Base-by-base conservation (phyloP, 768 basidiomycete genomes). In the Boletus rubropictus region DNA sequence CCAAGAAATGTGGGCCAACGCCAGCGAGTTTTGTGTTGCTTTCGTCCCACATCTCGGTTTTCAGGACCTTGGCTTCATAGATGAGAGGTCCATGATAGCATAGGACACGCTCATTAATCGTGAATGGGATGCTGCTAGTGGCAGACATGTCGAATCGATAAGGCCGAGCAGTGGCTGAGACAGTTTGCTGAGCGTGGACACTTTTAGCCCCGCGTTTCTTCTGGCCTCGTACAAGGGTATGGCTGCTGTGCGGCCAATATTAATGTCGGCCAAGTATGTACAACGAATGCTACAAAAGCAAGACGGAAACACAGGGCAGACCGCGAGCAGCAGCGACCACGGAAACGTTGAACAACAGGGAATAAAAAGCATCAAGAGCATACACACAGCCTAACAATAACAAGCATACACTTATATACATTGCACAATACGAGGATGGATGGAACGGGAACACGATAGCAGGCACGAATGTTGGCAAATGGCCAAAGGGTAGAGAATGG, bases 81-180 rank as follows among this genome's bases (percentile, higher is more conserved):
- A 97, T 82, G 46, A 97, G 78, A 11, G 92, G 93, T 0, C 95
- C 95, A 57, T 98, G 95, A 64, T 87, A 97, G 71, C 93, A 95
- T 7, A 97, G 72, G 8, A 93, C 88, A 55, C 82, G 81, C 66
- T 97, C 93, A 60, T 84, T 80, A 39, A 70, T 60, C 17, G 69
- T 56, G 65, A 76, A 89, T 12, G 70, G 64, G 27, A 68, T 46
- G 28, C 47, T 50, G 36, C 14, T 11, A 7, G 59, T 20, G 18
- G 48, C 37, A 9, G 58, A 50, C 58, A 60, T 52, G n/a, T 15
- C 7, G 27, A 12, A 15, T 24, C 11, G 29, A 29, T 12, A 11
- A 24, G 24, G 7, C 25, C n/a, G n/a, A n/a, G n/a, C n/a, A n/a
- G n/a, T n/a, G n/a, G n/a, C n/a, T n/a, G n/a, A n/a, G n/a, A n/a